Evolutionary conservation across 2,329 filamentous ascomycete genomes (phyloP).

Genomic region (Acarospora socialis): DNA sequence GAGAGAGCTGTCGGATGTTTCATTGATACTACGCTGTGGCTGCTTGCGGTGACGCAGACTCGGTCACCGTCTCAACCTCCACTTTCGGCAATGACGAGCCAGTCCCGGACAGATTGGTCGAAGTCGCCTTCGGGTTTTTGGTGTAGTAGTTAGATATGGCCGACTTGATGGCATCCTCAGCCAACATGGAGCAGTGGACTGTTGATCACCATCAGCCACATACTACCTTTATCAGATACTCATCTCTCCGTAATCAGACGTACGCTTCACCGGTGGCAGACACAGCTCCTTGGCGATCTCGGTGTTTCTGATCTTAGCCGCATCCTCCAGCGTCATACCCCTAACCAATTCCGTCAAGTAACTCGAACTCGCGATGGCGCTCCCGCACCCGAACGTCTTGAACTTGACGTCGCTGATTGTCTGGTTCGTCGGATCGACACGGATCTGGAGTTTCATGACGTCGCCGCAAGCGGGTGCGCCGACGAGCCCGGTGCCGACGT

Average conservation of each 20-base stretch:
- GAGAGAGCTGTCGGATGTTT: too few species aligned
- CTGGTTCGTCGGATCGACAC: constrained; percentile 74
- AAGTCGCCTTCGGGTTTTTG: constrained; percentile 65
- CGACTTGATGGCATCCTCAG: constrained; percentile 84
- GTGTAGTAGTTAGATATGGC: constrained; percentile 84
- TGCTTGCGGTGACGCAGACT: constrained; percentile 18
- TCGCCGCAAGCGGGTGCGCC: constrained; percentile 83
- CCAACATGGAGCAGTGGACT: constrained; percentile 88
- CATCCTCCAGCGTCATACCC: constrained; percentile 93
- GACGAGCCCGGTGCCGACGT: constrained; percentile 84
- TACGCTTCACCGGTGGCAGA: constrained; percentile 73
- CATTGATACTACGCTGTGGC: not conserved
- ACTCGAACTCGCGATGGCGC: constrained; percentile 84
- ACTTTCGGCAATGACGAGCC: constrained; percentile 52
- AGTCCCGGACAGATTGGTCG: constrained; percentile 65
- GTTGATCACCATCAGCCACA: constrained; percentile 11
- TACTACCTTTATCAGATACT: too few species aligned
- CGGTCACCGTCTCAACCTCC: constrained; percentile 43
- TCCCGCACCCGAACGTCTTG: constrained; percentile 94
- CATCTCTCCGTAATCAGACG: constrained; percentile 28
- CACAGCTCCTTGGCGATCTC: constrained; percentile 96
- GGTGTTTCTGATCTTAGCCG: constrained; percentile 83
- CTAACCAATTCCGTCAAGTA: constrained; percentile 91
- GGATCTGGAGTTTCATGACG: constrained; percentile 89
- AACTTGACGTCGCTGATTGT: constrained; percentile 92